These are phyloP conservation scores for Rosa persica DNA, from an alignment of 306 rosid species.

Conservation along the genomic window DNA sequence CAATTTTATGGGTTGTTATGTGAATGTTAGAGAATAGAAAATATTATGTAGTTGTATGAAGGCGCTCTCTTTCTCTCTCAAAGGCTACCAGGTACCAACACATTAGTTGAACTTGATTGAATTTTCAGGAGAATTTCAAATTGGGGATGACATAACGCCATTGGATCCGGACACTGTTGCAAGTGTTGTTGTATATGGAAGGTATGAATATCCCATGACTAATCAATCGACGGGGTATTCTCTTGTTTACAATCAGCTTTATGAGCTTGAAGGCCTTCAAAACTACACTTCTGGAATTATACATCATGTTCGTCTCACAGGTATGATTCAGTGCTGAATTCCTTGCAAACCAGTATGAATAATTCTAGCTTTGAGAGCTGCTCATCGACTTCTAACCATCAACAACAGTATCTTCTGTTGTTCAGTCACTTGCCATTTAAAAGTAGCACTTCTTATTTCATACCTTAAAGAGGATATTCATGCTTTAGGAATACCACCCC, in stretches of 20 bases:
- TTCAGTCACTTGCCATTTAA: background rate
- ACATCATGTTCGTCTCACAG: conserved; percentile 84
- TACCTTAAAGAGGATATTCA: background rate
- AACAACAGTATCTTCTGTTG: background rate
- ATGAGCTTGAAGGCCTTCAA: conserved; percentile 84
- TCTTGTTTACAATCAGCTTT: conserved; percentile 74
- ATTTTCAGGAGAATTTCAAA: conserved; percentile 76
- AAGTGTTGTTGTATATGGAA: conserved; percentile 69
- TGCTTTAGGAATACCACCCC: background rate
- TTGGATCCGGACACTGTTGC: conserved; percentile 57
- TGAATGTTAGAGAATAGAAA: background rate
- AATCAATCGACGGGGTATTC: conserved; percentile 57
- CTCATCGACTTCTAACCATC: background rate
- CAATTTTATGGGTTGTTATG: background rate
- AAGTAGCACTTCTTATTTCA: background rate
- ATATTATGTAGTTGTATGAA: background rate
- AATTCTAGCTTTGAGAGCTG: background rate
- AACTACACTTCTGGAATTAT: conserved; percentile 95
- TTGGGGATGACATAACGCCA: conserved; percentile 62
- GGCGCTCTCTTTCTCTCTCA: background rate
- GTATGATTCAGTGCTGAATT: conserved; percentile 33
- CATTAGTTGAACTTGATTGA: conserved; percentile 7
- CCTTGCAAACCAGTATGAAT: background rate
- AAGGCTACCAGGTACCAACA: background rate
- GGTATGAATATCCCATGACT: conserved; percentile 34